A percentile compares a stretch with the other conserved stretches of the same genome.
Conservation (phyloP, 108 stramenopile genomes). For the Epipyxis sp. region DNA sequence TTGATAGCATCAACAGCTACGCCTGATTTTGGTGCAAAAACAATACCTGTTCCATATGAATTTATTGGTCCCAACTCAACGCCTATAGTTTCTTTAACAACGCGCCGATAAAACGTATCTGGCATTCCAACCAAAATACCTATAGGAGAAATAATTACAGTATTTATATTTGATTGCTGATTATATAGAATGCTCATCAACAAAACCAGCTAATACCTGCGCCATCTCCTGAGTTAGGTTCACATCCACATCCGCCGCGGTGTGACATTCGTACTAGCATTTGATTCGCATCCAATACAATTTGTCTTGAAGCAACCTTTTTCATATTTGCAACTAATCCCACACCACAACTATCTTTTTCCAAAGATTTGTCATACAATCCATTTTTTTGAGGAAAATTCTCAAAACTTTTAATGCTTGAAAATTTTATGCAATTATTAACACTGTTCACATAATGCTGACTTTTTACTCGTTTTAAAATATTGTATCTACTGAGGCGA, state of each 20-base stretch:
- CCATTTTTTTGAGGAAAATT: background rate
- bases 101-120: slow-evolving; percentile 81
- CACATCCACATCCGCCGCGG: slow-evolving; percentile 87
- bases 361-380: slow-evolving; percentile 67
- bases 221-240: slow-evolving; percentile 88
- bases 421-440: background rate
- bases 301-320: slow-evolving; percentile 68
- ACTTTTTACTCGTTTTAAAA: too few relatives aligned
- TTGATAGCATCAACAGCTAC: slow-evolving; percentile 48
- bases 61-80: slow-evolving; percentile 71
- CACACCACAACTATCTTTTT: slow-evolving; percentile 95
- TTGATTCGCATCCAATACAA: slow-evolving; percentile 89
- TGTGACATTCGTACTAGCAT: slow-evolving; percentile 96
- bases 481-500: too few relatives aligned
- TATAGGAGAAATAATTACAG: slow-evolving; percentile 65
- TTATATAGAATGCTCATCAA: background rate
- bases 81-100: slow-evolving; percentile 71
- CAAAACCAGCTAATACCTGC: slow-evolving; percentile 63
- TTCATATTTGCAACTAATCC: slow-evolving; percentile 85
- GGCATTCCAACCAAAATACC: slow-evolving; percentile 94
- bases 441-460: too few relatives aligned
- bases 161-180: background rate
- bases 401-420: background rate
- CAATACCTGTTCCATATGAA: slow-evolving; percentile 84
- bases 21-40: slow-evolving; percentile 84